These are phyloP conservation scores for Aphanoascus verrucosus DNA, from an alignment of 2,329 filamentous ascomycete genomes.

Conservation along the genomic window DNA sequence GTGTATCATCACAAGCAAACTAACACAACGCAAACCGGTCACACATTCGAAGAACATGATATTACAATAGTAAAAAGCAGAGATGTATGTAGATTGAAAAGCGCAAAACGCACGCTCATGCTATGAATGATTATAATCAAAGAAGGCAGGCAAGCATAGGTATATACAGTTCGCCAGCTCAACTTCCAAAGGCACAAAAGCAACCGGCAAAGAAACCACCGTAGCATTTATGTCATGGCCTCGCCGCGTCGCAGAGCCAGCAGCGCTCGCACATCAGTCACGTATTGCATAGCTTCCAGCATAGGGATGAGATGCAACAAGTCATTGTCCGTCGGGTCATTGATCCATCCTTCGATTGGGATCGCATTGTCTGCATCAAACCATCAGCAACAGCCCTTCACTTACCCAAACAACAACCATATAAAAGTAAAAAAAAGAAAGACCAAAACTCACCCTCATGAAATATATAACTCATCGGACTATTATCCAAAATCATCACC, in stretches of 20 bases:
- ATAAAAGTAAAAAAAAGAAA: constrained; percentile 1
- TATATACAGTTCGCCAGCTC: constrained; percentile 8
- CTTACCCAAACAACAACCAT: neutral
- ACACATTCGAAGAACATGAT: neutral
- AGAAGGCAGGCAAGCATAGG: neutral
- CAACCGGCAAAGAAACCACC: neutral
- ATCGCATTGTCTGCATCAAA: constrained; percentile 76
- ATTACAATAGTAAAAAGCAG: neutral
- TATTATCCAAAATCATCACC: constrained; percentile 98
- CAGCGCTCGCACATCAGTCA: constrained; percentile 85
- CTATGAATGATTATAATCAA: neutral
- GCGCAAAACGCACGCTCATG: constrained; percentile 5
- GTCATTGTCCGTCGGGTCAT: constrained; percentile 92
- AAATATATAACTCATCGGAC: constrained; percentile 95
- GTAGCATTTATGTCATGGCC: constrained; percentile 20
- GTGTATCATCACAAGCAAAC: neutral
- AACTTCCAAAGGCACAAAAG: neutral
- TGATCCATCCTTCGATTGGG: constrained; percentile 98
- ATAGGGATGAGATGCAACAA: constrained; percentile 84
- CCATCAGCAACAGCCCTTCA: neutral
- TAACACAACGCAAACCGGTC: neutral
- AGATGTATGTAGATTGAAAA: neutral
- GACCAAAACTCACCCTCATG: constrained; percentile 61
- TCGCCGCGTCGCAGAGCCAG: constrained; percentile 83
- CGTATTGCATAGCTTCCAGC: constrained; percentile 89